A percentile compares a stretch with the other conserved stretches of the same genome.
Evolutionary conservation across 2,329 filamentous ascomycete species (phyloP).

Genomic region (Aspergillus vadensis): DNA sequence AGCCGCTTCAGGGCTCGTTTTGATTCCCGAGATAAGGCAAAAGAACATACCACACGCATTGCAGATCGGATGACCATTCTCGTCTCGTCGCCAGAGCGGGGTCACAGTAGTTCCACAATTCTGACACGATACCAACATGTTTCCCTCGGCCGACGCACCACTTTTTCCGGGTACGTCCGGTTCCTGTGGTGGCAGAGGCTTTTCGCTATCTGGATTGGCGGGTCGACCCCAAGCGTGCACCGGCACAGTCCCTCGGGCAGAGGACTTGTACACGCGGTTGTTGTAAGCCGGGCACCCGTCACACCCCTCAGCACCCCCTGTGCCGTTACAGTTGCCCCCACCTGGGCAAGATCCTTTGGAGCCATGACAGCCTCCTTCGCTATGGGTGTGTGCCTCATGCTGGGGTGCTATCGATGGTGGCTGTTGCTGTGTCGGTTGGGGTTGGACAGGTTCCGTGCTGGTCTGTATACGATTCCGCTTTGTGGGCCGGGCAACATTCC

Average conservation of each 20-base stretch:
- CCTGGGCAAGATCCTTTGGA: slow-evolving; percentile 88
- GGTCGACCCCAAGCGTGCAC: slow-evolving; percentile 37
- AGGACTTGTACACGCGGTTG: slow-evolving; percentile 88
- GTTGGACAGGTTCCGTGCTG: slow-evolving; percentile 20
- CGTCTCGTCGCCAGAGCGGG: slow-evolving; percentile 91
- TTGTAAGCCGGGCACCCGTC: slow-evolving; percentile 97
- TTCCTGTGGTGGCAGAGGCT: slow-evolving; percentile 22
- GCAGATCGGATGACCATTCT: slow-evolving; percentile 94
- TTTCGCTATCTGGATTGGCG: slow-evolving; percentile 30
- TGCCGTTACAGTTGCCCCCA: slow-evolving; percentile 92
- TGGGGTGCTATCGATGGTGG: slow-evolving; percentile 16
- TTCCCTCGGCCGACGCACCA: slow-evolving; percentile 29
- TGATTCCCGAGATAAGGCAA: neutral
- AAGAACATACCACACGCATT: slow-evolving; percentile 85
- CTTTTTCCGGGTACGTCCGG: slow-evolving; percentile 28
- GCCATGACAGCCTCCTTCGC: slow-evolving; percentile 36
- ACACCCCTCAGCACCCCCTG: slow-evolving; percentile 90
- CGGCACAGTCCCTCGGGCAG: slow-evolving; percentile 51
- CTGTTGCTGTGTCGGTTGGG: slow-evolving; percentile 5
- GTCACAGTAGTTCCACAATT: slow-evolving; percentile 97
- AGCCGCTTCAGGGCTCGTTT: slow-evolving; percentile 7
- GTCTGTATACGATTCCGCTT: slow-evolving; percentile 74
- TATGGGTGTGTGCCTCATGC: slow-evolving; percentile 35
- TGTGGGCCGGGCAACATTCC: slow-evolving; percentile 86
- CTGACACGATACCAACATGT: slow-evolving; percentile 84